Evolutionary conservation across 2,329 filamentous ascomycete species (phyloP).

Genomic region (Cryphonectria nitschkei): DNA sequence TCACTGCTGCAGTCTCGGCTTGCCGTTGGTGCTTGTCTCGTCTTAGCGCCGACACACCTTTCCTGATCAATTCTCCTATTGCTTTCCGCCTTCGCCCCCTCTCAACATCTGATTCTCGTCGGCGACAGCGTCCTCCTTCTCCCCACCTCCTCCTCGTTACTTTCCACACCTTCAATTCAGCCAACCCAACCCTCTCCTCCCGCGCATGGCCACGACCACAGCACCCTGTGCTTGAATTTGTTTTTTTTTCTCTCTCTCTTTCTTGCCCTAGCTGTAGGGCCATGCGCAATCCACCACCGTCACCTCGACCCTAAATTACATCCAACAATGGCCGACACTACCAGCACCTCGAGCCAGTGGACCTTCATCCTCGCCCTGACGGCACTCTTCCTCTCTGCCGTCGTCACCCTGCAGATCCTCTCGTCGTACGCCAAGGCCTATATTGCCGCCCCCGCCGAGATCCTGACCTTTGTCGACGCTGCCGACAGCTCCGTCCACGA

Average conservation of each 20-base stretch:
- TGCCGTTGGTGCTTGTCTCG: background rate
- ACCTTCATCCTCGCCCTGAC: slow-evolving; percentile 61
- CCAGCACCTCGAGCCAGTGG: slow-evolving; percentile 53
- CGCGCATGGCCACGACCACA: slow-evolving; percentile 23
- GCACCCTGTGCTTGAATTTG: slow-evolving; percentile 25
- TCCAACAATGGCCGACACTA: slow-evolving; percentile 52
- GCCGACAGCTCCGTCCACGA: slow-evolving; percentile 66
- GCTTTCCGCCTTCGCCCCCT: background rate
- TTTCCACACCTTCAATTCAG: background rate
- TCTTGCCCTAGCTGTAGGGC: slow-evolving; percentile 19
- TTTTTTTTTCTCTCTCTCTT: background rate
- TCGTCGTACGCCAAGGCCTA: slow-evolving; percentile 60
- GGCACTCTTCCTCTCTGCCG: slow-evolving; percentile 59
- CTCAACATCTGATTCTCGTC: background rate
- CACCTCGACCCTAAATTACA: slow-evolving; percentile 33
- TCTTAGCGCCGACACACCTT: background rate
- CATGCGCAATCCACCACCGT: slow-evolving; percentile 31
- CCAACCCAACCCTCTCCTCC: background rate
- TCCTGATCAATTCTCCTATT: background rate
- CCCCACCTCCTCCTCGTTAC: background rate
- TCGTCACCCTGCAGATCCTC: slow-evolving; percentile 57
- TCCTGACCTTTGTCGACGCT: slow-evolving; percentile 60
- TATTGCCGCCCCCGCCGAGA: slow-evolving; percentile 60
- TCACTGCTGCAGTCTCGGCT: background rate
- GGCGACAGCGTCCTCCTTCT: too few relatives aligned